Conservation (phyloP, 345 rosid genomes). For the Laguncularia racemosa region DNA sequence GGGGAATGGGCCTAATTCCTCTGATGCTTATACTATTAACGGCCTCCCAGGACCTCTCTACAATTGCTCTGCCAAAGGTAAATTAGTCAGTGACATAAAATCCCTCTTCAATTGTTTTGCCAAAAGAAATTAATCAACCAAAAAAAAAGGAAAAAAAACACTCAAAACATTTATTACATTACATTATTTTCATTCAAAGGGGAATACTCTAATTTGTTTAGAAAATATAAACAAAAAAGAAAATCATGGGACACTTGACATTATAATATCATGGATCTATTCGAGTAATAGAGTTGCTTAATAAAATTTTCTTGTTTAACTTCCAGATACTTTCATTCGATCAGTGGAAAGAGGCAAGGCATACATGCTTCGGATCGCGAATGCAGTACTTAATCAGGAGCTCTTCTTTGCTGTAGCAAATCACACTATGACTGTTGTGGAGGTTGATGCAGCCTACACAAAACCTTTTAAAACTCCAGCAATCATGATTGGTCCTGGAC, state of each 20-base stretch:
- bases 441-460: slow-evolving; percentile 80
- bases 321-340: slow-evolving; percentile 59
- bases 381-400: slow-evolving; percentile 78
- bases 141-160: no score
- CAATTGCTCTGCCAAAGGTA: slow-evolving; percentile 68
- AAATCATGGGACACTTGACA: neutral
- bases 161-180: no score
- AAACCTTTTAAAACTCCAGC: slow-evolving; percentile 57
- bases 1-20: slow-evolving; percentile 65
- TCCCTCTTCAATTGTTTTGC: neutral
- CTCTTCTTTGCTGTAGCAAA: slow-evolving; percentile 71
- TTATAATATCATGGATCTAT: neutral
- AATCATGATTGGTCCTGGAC: slow-evolving; percentile 89
- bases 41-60: slow-evolving; percentile 92
- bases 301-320: neutral
- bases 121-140: no score
- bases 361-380: slow-evolving; percentile 62
- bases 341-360: slow-evolving; percentile 63
- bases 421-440: slow-evolving; percentile 71
- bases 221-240: no score
- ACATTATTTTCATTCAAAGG: no score
- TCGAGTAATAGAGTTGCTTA: no score
- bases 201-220: no score
- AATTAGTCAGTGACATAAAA: neutral
- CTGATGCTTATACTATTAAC: slow-evolving; percentile 73